Evolutionary conservation across 2,329 filamentous ascomycete species (phyloP).

Genomic region (Beauveria sp.): DNA sequence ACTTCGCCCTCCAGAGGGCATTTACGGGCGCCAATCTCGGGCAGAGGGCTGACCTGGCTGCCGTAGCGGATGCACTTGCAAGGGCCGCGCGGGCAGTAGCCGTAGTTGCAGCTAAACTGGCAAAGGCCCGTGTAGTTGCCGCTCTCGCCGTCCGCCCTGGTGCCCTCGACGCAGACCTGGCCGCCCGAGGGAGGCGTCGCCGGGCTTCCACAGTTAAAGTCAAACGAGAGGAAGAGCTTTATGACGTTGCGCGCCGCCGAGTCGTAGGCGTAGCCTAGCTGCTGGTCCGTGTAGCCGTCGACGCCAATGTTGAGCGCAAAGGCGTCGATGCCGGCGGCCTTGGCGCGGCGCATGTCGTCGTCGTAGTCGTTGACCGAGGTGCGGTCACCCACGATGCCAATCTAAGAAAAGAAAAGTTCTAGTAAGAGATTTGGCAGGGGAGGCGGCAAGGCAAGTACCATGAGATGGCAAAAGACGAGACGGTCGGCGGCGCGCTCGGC

Average conservation of each 20-base stretch:
- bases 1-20: slow-evolving; percentile 26
- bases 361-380: slow-evolving; percentile 36
- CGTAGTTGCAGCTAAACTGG: slow-evolving; percentile 23
- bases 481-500: slow-evolving; percentile 15
- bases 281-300: slow-evolving; percentile 29
- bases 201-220: slow-evolving; percentile 41
- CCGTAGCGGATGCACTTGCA: slow-evolving; percentile 28
- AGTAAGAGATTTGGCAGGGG: background rate
- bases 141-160: slow-evolving; percentile 22
- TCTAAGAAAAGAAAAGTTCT: slow-evolving; percentile 19
- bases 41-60: slow-evolving; percentile 19
- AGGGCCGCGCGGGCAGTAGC: slow-evolving; percentile 26
- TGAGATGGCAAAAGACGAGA: slow-evolving; percentile 37
- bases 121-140: slow-evolving; percentile 30
- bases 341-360: slow-evolving; percentile 38
- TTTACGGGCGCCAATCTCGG: slow-evolving; percentile 21
- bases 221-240: slow-evolving; percentile 48
- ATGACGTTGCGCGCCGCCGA: slow-evolving; percentile 32
- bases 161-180: slow-evolving; percentile 21
- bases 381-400: slow-evolving; percentile 37
- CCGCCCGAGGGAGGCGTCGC: slow-evolving; percentile 11
- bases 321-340: slow-evolving; percentile 36
- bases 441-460: slow-evolving; percentile 21
- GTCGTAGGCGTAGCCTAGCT: slow-evolving; percentile 14
- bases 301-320: slow-evolving; percentile 44